Evolutionary conservation across 805 yeast species (phyloP), one percentile per base, ranked within the genome.

Genomic region (baker's yeast (Saccharomyces cerevisiae)): DNA sequence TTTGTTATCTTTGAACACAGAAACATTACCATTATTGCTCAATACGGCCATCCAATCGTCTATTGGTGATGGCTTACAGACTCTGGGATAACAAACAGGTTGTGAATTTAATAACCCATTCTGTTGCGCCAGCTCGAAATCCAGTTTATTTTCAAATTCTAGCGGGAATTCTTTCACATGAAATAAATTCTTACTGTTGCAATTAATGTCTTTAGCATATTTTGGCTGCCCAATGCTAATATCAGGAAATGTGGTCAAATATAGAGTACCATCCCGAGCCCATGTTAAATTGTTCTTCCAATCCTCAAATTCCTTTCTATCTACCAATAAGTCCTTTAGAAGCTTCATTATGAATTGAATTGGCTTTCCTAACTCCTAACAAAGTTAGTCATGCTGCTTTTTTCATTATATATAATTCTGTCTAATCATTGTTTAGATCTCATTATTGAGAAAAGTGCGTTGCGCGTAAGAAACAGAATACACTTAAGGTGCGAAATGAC

Each of bases 181-280:
- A 29, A 68, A 67, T 28, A 68, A 53, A 28, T 60, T 57, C 36
- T 64, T 65, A 17, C 63, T 53, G 24, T 58, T 54, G 2, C 51
- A 51, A 14, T 55, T 53, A 6, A 62, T 53, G 8, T 60, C 60
- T 30, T 58, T 53, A 13, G 55, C 51, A 48, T 59, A 69, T 5
- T 60, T 55, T 3, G 73, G 70, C 43, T 62, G 60, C 6, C 64
- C 66, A 9, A 65, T 53, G 8, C 67, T 64, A 17, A 68, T 46
- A 22, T 65, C 65, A 3, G 71, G 66, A 2, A 55, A 52, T 0
- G 71, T 62, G 4, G 61, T 62, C 14, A 69, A 50, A 36, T 56
- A 67, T 17, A 69, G 29, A 2, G 62, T 59, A 8, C 73, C 73
- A 55, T 68, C 66, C 5, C 59, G 55, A 2, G 61, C 61, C 73